Base-by-base conservation (phyloP, 2,329 filamentous ascomycete species). In the Trichoderma atroviride region DNA sequence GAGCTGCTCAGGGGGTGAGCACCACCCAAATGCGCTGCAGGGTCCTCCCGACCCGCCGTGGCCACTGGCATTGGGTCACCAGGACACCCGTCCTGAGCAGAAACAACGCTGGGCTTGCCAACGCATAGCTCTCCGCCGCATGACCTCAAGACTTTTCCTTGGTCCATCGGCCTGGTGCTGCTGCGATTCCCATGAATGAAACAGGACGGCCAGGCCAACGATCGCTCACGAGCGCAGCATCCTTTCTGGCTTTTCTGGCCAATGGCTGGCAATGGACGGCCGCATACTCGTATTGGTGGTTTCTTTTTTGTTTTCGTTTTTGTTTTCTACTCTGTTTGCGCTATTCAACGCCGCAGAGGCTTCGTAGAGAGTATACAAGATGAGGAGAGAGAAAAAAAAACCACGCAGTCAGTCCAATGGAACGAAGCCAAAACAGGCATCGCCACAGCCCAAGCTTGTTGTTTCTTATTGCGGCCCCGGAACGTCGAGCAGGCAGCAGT, bases 51-150 rank as follows among this genome's bases (percentile, higher is more conserved):
- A 67, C 69, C 57, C 69, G 69, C 69, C 59, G 57, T 43, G 60
- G 57, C 64, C 63, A 70, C 43, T 65, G 68, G 61, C 63, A 70
- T 53, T 65, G 68, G 62, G 69, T 70, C 69, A 70, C 56, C 69
- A 65, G 69, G 69, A 70, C 69, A 70, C 47, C 40, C 63, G 63
- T 59, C 62, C 50, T 57, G 69, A 47, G 56, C 55, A 58, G 59
- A 69, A 56, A 69, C 53, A 62, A 50, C 31, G 60, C 59, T 52
- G 68, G 59, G 52, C 62, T 65, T 70, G 69, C 69, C 69, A 70
- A 67, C 69, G 69, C 69, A 70, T 70, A 66, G 69, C 69, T 67
- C 69, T 70, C 69, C 62, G 62, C 69, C 69, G 69, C 69, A 70
- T 70, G 69, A 70, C 69, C 69, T 56, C 58, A 40, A 56, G 68